These are phyloP conservation scores for Aspergillus taichungensis DNA, from an alignment of 495 filamentous ascomycete species.

Conservation along the genomic window DNA sequence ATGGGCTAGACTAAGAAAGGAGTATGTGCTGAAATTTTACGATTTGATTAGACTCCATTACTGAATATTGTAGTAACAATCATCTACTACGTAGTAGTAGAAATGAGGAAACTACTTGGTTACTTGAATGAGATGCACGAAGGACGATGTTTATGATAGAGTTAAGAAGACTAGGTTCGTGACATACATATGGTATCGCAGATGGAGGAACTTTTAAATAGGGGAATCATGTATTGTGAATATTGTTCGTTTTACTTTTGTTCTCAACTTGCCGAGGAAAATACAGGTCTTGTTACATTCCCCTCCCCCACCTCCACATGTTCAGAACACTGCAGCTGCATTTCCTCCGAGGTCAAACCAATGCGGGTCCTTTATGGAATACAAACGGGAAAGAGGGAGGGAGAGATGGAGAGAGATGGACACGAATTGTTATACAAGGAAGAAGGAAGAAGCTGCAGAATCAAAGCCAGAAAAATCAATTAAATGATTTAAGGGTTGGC, in stretches of 20 bases:
- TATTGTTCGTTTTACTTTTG: background rate
- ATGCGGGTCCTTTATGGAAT: constrained; percentile 6
- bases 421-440: constrained; percentile 23
- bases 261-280: background rate
- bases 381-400: constrained; percentile 4
- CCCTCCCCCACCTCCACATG: constrained; percentile 3
- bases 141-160: too few species aligned
- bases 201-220: too few species aligned
- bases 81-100: too few species aligned
- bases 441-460: constrained; percentile 15
- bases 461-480: constrained; percentile 12
- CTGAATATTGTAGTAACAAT: too few species aligned
- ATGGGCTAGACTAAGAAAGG: too few species aligned
- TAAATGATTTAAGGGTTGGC: constrained; percentile 51
- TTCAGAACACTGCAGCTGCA: constrained; percentile 9
- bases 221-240: background rate
- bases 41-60: too few species aligned
- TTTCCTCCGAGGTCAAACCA: constrained; percentile 15
- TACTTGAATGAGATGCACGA: too few species aligned
- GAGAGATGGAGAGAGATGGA: constrained; percentile 5
- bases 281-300: constrained; percentile 6
- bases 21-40: too few species aligned
- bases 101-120: too few species aligned
- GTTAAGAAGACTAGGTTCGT: too few species aligned
- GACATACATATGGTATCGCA: too few species aligned